Evolutionary conservation across 75 land plant species (phyloP).

Genomic region (Selaginella tamariscina): DNA sequence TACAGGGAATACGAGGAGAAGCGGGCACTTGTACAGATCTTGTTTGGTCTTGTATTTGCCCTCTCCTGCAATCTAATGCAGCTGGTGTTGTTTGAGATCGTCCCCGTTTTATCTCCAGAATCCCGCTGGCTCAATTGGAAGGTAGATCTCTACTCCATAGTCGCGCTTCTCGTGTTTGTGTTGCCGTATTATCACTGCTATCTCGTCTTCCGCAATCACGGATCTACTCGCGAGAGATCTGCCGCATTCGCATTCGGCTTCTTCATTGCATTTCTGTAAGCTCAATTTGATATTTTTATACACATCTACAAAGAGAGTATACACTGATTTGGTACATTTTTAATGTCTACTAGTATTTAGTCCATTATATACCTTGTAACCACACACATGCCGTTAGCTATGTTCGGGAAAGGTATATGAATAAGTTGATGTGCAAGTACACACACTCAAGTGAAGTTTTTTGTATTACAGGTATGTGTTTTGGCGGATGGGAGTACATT

Average conservation of each 20-base stretch:
- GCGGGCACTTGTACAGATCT: constrained; percentile 69
- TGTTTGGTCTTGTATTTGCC: constrained; percentile 81
- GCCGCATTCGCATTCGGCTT: constrained; percentile 58
- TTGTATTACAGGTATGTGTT: no score
- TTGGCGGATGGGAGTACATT: constrained; percentile 94
- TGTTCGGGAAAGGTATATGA: no score
- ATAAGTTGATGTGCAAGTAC: no score
- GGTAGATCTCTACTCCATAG: constrained; percentile 65
- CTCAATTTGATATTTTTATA: no score
- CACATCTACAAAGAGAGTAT: no score
- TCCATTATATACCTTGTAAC: no score
- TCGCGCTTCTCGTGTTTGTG: constrained; percentile 61
- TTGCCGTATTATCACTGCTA: constrained; percentile 88
- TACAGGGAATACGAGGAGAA: constrained; percentile 94
- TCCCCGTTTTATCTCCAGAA: constrained; percentile 75
- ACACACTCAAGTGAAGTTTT: no score
- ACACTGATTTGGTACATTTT: no score
- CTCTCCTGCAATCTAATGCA: constrained; percentile 87
- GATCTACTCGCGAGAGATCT: constrained; percentile 67
- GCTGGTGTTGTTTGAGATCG: constrained; percentile 87
- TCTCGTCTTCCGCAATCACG: constrained; percentile 57
- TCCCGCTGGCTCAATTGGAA: constrained; percentile 91
- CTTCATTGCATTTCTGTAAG: constrained; percentile 60
- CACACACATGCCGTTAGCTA: no score
- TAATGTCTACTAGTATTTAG: no score